These are phyloP conservation scores for Sherardia arvensis DNA, from an alignment of 257 asterid species.

Conservation along the genomic window DNA sequence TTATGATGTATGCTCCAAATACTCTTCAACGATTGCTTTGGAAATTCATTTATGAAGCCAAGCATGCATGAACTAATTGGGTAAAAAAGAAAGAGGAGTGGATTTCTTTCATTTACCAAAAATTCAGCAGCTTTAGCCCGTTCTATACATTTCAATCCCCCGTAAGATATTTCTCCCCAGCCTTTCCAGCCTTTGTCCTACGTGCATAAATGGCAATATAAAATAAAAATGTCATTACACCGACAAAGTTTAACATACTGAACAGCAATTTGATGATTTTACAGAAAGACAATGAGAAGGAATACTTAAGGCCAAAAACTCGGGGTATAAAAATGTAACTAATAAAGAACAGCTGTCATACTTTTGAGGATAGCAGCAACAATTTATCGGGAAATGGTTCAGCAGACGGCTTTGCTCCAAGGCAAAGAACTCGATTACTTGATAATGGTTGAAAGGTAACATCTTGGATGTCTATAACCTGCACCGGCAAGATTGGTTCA, in stretches of 20 bases:
- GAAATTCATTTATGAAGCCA: not conserved
- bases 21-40: not conserved
- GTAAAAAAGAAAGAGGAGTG: not conserved
- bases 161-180: slow-evolving; percentile 98
- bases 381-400: slow-evolving; percentile 46
- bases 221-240: not conserved
- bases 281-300: not conserved
- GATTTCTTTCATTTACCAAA: slow-evolving; percentile 51
- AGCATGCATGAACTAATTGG: too few relatives aligned
- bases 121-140: slow-evolving; percentile 91
- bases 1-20: not conserved
- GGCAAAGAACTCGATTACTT: slow-evolving; percentile 61
- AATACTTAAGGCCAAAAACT: not conserved
- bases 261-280: not conserved
- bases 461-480: slow-evolving; percentile 69
- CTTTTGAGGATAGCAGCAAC: slow-evolving; percentile 76
- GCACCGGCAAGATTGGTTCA: slow-evolving; percentile 16
- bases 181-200: slow-evolving; percentile 96
- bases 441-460: slow-evolving; percentile 71
- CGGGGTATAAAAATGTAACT: not conserved
- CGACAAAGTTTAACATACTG: too few relatives aligned
- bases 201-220: slow-evolving; percentile 10
- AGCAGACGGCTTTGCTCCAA: slow-evolving; percentile 76
- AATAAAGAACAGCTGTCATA: slow-evolving; percentile 11
- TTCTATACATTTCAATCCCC: slow-evolving; percentile 59